These are phyloP conservation scores for Sphaerostilbella broomeana DNA, from an alignment of 2,329 filamentous ascomycete species.

Conservation along the genomic window DNA sequence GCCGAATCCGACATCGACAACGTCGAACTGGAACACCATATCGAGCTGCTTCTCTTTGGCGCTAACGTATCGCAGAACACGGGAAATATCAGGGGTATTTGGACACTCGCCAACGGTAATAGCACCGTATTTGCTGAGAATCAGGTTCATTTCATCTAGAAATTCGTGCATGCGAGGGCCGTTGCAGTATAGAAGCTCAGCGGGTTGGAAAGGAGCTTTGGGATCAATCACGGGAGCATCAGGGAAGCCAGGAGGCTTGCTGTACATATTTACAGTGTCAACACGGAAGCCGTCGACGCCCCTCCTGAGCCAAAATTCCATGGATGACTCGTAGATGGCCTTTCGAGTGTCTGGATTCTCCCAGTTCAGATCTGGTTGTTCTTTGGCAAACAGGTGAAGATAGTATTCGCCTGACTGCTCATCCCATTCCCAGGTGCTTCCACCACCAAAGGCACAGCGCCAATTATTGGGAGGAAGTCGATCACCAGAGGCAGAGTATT, in stretches of 20 bases:
- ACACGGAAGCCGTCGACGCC: conserved; percentile 70
- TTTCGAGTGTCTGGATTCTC: conserved; percentile 60
- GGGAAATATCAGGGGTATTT: conserved; percentile 49
- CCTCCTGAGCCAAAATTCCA: conserved; percentile 72
- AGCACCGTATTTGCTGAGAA: conserved; percentile 55
- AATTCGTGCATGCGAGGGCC: conserved; percentile 65
- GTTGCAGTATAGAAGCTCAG: conserved; percentile 54
- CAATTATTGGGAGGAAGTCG: conserved; percentile 71
- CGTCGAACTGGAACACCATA: conserved; percentile 65
- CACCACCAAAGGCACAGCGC: conserved; percentile 54
- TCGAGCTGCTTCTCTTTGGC: conserved; percentile 53
- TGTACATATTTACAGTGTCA: conserved; percentile 68
- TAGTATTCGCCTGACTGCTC: conserved; percentile 69
- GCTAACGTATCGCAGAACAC: conserved; percentile 55
- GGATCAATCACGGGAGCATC: conserved; percentile 50
- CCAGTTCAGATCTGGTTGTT: conserved; percentile 85
- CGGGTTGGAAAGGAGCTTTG: conserved; percentile 44
- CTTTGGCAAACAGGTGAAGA: conserved; percentile 65
- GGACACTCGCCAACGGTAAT: conserved; percentile 67
- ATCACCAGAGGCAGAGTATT: conserved; percentile 48
- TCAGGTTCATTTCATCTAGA: conserved; percentile 56
- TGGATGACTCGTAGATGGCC: conserved; percentile 63
- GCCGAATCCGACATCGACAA: conserved; percentile 54
- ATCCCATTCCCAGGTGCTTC: conserved; percentile 64
- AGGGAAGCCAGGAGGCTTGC: conserved; percentile 52